Conservation (phyloP, 805 yeast species). For the Kazachstania psychrophila region DNA sequence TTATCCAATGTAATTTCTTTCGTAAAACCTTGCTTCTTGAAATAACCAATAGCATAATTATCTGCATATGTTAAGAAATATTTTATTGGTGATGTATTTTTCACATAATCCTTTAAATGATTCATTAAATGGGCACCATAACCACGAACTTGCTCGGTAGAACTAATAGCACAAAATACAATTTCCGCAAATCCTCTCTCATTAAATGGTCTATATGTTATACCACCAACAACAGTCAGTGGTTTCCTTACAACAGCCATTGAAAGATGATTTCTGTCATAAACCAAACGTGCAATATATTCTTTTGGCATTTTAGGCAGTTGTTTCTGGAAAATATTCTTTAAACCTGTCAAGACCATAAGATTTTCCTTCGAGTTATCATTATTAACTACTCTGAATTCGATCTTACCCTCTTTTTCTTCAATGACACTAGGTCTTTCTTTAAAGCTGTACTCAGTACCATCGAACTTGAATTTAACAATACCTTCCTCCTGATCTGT, state of each 20-base stretch:
- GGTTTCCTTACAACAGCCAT: constrained; percentile 95
- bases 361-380: constrained; percentile 80
- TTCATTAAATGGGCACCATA: constrained; percentile 99
- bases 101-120: constrained; percentile 90
- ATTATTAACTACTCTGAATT: constrained; percentile 92
- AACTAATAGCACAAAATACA: constrained; percentile 95
- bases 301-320: constrained; percentile 98
- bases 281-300: constrained; percentile 87
- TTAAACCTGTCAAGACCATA: constrained; percentile 88
- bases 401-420: constrained; percentile 86
- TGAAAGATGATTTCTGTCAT: constrained; percentile 87
- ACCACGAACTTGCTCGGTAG: constrained; percentile 96
- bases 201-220: constrained; percentile 90
- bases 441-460: constrained; percentile 69
- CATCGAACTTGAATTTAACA: constrained; percentile 48
- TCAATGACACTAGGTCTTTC: constrained; percentile 93
- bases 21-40: constrained; percentile 96
- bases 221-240: constrained; percentile 93
- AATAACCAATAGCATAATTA: constrained; percentile 97
- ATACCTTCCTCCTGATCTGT: constrained; percentile 19
- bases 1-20: constrained; percentile 85
- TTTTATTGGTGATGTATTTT: constrained; percentile 75
- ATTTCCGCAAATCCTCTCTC: constrained; percentile 90
- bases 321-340: constrained; percentile 94
- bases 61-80: constrained; percentile 94